Base-by-base conservation (phyloP, 345 rosid species). In the Eucalyptus albens region DNA sequence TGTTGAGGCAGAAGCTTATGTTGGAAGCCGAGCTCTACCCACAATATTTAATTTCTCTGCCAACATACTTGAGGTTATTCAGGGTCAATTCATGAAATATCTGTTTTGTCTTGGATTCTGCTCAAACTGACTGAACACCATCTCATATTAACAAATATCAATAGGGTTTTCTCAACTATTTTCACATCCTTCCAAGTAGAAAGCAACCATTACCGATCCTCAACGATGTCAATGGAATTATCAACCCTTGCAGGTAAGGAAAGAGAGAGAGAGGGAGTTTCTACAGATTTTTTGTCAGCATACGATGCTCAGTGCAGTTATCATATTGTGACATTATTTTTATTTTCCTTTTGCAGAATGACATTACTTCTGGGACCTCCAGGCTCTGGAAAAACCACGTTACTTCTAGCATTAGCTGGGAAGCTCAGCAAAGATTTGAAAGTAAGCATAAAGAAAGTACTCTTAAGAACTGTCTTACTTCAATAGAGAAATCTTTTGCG, bases 361-460 rank as follows among this genome's bases (percentile, higher is more conserved):
- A 90, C 96, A 47, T 88, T 95, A n/a, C 96, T 95, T 55, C 86
- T 95, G 55, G 96, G 96, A 42, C 96, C 96, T 14, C 96, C 96
- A 33, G 89, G 94, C 67, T 93, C 95, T 10, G 96, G 95, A 21
- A 95, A 95, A 88, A 95, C 95, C 26, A 94, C 96, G 1, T 91
- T 95, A 53, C 92, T 94, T 86, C 65, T 94, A 85, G 94, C 95
- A 62, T 88, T 95, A 87, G 94, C 97, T 5, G 97, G 96, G 88
- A 94, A 92, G 88, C 97, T 94, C 42, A 92, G 86, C 37, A 93
- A 93, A 91, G 94, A 93, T 80, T 55, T 94, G 69, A 92, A 94
- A 88, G 97, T 95, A 89, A 91, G 93, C 44, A 65, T 21, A 21
- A 42, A 31, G 19, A 69, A 40, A 87, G 27, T 86, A 88, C 86